Base-by-base conservation (phyloP, 768 basidiomycete genomes). In the Calocybe cyanea region DNA sequence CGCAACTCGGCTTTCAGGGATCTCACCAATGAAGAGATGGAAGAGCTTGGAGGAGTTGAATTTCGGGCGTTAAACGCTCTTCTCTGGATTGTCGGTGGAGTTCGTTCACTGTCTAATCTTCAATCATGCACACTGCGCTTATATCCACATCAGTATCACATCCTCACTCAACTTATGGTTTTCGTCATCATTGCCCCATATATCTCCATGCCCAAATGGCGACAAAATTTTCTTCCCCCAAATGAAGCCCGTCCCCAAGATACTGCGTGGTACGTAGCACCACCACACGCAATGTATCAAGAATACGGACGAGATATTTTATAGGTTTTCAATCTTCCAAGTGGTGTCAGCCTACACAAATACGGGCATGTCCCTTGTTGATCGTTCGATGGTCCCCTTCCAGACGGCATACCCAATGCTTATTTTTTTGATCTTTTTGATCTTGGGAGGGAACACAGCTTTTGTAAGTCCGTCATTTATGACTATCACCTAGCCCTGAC, bases 41-140 rank as follows among this genome's bases (percentile, higher is more conserved):
- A 95, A 53, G 92, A 96, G 62, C 68, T 98, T 4, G 93, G 93
- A 3, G 94, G 95, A 15, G 86, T 96, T 6, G 95, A 99, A 62
- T 98, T 89, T 59, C 77, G 92, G 8, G 88, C 87, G 10, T 66
- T 96, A 51, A 84, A 83, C 35, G 79, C 85, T 2, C 63, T 96
- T 40, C 68, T 92, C 8, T 94, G 88, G 86, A 77, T 94, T 45
- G 80, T 95, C 30, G 76, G 76, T 9, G 60, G 67, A 25, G 92
- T 94, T 60, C 57, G 87, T 73, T 25, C 34, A 38, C n/a, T 41
- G 6, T 21, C 10, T 33, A 14, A 17, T 17, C 19, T 13, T 15
- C 18, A 41, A 52, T 48, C 28, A 36, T 35, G 38, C 33, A 21
- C 34, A 9, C n/a, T 34, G 17, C 17, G 17, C 32, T 54, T 17